Base-by-base conservation (phyloP, 129 eudicot species). In the Mikania micrantha region DNA sequence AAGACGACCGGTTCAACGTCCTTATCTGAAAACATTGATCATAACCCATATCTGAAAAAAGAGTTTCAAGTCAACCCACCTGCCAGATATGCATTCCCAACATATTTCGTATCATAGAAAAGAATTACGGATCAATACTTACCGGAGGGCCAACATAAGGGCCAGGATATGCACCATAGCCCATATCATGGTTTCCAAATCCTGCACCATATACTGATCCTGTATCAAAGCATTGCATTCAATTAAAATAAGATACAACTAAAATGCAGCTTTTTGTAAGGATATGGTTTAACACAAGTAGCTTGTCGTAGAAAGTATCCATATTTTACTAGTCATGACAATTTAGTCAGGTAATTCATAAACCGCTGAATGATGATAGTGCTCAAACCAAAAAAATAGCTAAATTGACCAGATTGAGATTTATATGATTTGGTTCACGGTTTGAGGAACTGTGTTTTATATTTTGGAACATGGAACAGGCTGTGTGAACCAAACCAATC, bases 151-250 rank as follows among this genome's bases (percentile, higher is more conserved):
- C 68, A 58, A 47, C 74, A 67, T 57, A 75, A 10, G 72, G 67
- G 60, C 20, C 62, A 4, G 70, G 64, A 60, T 66, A 78, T 49
- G 78, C 44, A 47, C 66, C 77, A 45, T 72, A 78, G 45, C 82
- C 64, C 74, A 72, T 66, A 44, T 67, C 74, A 56, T 67, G 78
- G 56, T 78, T 78, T n/a, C 50, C 74, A 65, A 42, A 71, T 34
- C 77, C 82, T 38, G 79, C 74, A 65, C 78, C 64, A 67, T 76
- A 85, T 64, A 71, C 84, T 72, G 85, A 65, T 60, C 73, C 90
- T 87, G 82, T 52, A 52, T 60, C 47, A 70, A 57, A 28, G 2
- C 54, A 45, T 67, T 45, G 24, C 64, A 60, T 35, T 38, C 44
- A 49, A 34, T 45, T 78, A 7, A 56, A 16, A 45, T 34, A 45